Conservation (phyloP, 148 eudicot genomes). For the Fagopyrum esculentum region DNA sequence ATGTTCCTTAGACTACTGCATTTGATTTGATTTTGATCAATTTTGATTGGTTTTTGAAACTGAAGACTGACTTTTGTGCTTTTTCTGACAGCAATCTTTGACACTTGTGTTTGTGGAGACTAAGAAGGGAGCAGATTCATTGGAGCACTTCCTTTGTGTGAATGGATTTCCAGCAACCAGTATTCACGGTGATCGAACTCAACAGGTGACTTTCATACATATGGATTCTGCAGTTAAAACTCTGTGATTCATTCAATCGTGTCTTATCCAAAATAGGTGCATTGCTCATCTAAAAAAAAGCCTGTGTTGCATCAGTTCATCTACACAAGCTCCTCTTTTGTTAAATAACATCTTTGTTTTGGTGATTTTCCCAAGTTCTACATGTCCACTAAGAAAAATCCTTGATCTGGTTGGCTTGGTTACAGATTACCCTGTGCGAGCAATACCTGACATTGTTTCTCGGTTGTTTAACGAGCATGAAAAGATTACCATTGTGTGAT, state of each 20-base stretch:
- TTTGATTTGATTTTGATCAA: background rate
- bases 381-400: background rate
- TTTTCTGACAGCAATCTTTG: conserved; percentile 53
- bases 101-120: conserved; percentile 83
- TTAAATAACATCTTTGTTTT: background rate
- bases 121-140: conserved; percentile 75
- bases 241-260: too few species aligned
- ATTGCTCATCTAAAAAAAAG: background rate
- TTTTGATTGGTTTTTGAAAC: background rate
- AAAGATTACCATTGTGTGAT: background rate
- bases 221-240: background rate
- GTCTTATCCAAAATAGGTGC: too few species aligned
- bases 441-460: background rate
- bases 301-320: background rate
- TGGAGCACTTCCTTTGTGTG: conserved; percentile 57
- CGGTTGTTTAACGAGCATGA: background rate
- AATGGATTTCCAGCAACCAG: conserved; percentile 87
- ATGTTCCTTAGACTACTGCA: background rate
- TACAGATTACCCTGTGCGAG: background rate
- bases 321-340: background rate
- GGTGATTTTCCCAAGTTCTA: background rate
- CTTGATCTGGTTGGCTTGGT: background rate
- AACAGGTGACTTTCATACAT: conserved; percentile 42
- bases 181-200: conserved; percentile 84
- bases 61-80: background rate